Base-by-base conservation (phyloP, 1,284 basidiomycete genomes). In the Trichosporon sp. region DNA sequence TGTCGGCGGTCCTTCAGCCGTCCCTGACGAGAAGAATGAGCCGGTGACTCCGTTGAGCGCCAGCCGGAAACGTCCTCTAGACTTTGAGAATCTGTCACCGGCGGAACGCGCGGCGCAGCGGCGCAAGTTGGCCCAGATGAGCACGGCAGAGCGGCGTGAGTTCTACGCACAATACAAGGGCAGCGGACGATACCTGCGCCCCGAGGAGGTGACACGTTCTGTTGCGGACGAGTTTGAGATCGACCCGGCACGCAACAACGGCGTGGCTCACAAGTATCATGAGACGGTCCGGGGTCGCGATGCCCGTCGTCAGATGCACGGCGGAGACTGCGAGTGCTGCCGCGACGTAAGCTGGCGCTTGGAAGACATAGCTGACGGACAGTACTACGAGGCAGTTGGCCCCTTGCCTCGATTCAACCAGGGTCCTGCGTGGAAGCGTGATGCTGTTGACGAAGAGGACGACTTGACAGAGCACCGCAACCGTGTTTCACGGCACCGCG, bases 251-350 rank as follows among this genome's bases (percentile, higher is more conserved):
- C 81, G 78, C 23, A 94, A 95, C 74, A 81, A 83, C 1, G 91
- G 90, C 1, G 65, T 86, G 6, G 80, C 81, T 46, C 88, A 85
- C 72, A 86, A 87, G 70, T 95, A 85, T 72, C 87, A 92, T 59
- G 86, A 88, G 59, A 90, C 92, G 27, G 89, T 91, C 31, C 83
- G 92, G 33, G 83, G 82, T 58, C 89, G 85, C 72, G 84, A 85
- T 14, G 85, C 86, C 54, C 82, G 93, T 49, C 84, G 83, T 70
- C 81, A 82, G 65, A 84, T 95, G 83, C 83, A 89, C 58, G 93
- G 85, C 5, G 86, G 83, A 1, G 91, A 92, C 69, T 96, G 93
- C 77, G 89, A 91, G 71, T 89, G 88, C 66, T 96, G 93, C 76
- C 85, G 83, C 49, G 89, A 88, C 58, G 92, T 92, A 73, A 69